These are phyloP conservation scores for Chimonanthus praecox DNA, from an alignment of 164 flowering plant genomes.

Conservation along the genomic window DNA sequence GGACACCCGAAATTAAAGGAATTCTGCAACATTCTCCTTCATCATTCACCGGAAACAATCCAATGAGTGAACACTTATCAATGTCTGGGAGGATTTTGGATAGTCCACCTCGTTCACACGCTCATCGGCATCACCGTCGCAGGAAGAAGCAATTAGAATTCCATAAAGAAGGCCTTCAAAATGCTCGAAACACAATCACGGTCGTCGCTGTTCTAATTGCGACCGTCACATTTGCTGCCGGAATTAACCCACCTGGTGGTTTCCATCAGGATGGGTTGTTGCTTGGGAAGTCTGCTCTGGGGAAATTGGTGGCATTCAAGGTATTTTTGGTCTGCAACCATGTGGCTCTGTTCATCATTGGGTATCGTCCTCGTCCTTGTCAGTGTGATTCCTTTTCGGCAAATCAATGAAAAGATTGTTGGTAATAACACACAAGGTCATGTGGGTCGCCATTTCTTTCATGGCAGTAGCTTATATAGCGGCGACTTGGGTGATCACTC, in stretches of 20 bases:
- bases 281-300: constrained; percentile 32
- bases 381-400: constrained; percentile 42
- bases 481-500: constrained; percentile 39
- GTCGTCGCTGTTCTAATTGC: constrained; percentile 58
- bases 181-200: constrained; percentile 48
- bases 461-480: constrained; percentile 53
- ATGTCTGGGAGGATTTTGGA: no score
- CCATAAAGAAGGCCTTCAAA: constrained; percentile 33
- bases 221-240: constrained; percentile 49
- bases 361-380: constrained; percentile 48
- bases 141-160: constrained; percentile 20
- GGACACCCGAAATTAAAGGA: background rate
- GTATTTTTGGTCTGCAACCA: constrained; percentile 44
- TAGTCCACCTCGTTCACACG: background rate
- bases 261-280: constrained; percentile 23
- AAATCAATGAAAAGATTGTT: constrained; percentile 41
- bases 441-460: constrained; percentile 48
- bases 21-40: no score
- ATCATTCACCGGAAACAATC: background rate
- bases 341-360: constrained; percentile 44
- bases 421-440: constrained; percentile 34
- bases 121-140: background rate
- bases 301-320: constrained; percentile 35
- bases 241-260: constrained; percentile 62
- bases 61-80: background rate